Base-by-base conservation (phyloP, 202 grass and related monocot species). In the Elaeis oleifera region DNA sequence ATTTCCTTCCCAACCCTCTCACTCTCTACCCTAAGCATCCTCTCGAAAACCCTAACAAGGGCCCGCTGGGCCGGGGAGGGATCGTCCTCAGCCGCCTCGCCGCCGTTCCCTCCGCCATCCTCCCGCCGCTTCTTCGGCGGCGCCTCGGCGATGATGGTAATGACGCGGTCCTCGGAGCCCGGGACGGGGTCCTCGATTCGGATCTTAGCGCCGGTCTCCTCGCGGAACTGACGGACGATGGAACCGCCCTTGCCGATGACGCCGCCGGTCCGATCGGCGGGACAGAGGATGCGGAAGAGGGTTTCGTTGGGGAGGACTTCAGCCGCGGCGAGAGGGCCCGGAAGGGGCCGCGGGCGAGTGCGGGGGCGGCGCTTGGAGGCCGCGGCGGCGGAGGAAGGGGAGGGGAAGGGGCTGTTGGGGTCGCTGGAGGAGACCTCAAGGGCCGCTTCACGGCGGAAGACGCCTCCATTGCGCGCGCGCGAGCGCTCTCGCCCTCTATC, bases 261-360 rank as follows among this genome's bases (percentile, higher is more conserved):
- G 16, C 23, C 16, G n/a, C 29, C 28, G 13, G 70, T 27, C 50
- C 78, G 78, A 24, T 32, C 71, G 19, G 51, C 67, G 44, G 81
- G 78, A 68, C 81, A 89, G 23, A 89, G 71, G 36, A 85, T 18
- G 13, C 86, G 78, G 56, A 89, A 82, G 59, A 70, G 70, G 44
- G 50, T 70, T 4, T 58, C 54, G 50, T 59, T 59, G 14, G 59
- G 59, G 74, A 73, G 11, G n/a, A 54, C 67, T 1, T 70, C 36
- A 4, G 61, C 23, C 1, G 69, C n/a, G 13, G 71, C 17, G 57
- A 13, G 56, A 58, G 22, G 44, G 51, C 44, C 18, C 60, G 60
- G 19, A 63, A 63, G 31, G 18, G 9, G 1, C 19, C 3, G 48
- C 49, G n/a, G 67, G 6, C 13, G 67, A 58, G 11, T 53, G 48